Conservation (phyloP, 768 basidiomycete genomes). For the Suillus lakei region DNA sequence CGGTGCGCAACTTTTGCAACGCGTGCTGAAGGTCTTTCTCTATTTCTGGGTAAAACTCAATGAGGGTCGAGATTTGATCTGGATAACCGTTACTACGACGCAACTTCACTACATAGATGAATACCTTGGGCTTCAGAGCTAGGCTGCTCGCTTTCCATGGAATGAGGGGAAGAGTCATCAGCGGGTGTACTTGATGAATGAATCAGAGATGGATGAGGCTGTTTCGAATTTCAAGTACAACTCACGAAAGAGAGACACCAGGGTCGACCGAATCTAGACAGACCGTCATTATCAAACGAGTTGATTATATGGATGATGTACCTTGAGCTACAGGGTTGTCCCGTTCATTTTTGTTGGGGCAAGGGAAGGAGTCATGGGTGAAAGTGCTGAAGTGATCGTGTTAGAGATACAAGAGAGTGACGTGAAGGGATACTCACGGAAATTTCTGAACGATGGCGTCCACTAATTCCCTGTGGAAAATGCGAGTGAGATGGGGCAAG, state of each 20-base stretch:
- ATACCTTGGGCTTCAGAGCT: not conserved
- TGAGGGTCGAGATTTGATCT: constrained; percentile 17
- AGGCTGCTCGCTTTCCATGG: not conserved
- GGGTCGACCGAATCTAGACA: constrained; percentile 15
- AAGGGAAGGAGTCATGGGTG: constrained; percentile 20
- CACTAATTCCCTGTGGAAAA: constrained; percentile 21
- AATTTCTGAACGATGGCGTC: constrained; percentile 30
- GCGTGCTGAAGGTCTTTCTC: not conserved
- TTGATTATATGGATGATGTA: not conserved
- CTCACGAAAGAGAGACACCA: not conserved
- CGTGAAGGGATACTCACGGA: constrained; percentile 14
- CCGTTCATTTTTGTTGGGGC: not conserved
- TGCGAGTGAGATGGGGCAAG: constrained; percentile 4
- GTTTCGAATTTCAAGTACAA: not conserved
- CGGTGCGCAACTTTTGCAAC: constrained; percentile 2
- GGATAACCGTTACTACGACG: not conserved
- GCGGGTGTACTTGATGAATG: not conserved
- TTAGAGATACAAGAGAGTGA: not conserved
- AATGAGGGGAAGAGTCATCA: too few relatives aligned
- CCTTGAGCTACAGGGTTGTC: constrained; percentile 3
- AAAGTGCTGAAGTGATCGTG: constrained; percentile 11
- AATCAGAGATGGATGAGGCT: not conserved
- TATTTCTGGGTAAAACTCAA: constrained; percentile 21
- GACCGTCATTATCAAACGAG: not conserved
- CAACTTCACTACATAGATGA: not conserved